Conservation (phyloP, 148 eudicot genomes). For the Rhododendron mucronatum region DNA sequence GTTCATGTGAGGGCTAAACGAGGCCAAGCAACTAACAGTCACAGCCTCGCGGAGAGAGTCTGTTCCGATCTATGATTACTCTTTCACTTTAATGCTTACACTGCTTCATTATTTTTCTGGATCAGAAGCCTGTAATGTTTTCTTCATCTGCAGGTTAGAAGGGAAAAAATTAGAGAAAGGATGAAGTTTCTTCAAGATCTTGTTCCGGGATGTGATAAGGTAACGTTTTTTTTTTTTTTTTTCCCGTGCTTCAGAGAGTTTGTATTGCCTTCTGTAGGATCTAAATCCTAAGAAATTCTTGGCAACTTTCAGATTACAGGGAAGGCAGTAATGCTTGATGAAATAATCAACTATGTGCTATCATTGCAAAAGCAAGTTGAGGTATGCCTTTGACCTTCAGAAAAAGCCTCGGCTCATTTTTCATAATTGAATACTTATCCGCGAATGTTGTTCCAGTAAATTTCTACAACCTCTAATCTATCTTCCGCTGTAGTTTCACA, state of each 20-base stretch:
- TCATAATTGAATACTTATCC: not conserved
- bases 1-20: slow-evolving; percentile 21
- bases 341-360: slow-evolving; percentile 19
- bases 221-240: not conserved
- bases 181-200: slow-evolving; percentile 21
- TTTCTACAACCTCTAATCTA: not conserved
- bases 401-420: not conserved
- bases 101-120: not conserved
- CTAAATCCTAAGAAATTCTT: not conserved
- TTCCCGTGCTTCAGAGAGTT: not conserved
- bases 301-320: slow-evolving; percentile 16
- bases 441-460: not conserved
- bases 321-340: slow-evolving; percentile 23
- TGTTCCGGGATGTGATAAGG: slow-evolving; percentile 23
- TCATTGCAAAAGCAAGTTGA: slow-evolving; percentile 20
- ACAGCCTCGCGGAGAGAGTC: slow-evolving; percentile 25
- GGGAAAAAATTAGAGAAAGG: slow-evolving; percentile 17
- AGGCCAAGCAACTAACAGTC: slow-evolving; percentile 27
- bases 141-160: slow-evolving; percentile 13
- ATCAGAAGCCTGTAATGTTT: not conserved
- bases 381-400: slow-evolving; percentile 5
- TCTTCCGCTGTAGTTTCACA: not conserved
- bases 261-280: not conserved
- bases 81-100: not conserved
- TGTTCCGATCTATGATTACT: not conserved